A percentile compares a stretch with the other conserved stretches of the same genome.
phyloP scores from a whole-genome alignment of 257 asterid species.

The Datura wrightii region DNA sequence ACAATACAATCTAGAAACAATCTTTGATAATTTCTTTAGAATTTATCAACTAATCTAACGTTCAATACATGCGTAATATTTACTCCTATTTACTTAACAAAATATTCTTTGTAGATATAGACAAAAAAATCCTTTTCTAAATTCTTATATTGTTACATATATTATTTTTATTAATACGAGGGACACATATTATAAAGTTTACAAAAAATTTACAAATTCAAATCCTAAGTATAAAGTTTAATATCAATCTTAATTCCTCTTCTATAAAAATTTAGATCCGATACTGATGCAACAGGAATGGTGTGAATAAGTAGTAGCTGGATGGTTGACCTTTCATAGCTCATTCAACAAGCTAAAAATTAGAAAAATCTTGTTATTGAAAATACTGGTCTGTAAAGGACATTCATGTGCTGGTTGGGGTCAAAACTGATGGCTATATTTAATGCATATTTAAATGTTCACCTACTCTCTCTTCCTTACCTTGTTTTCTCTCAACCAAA shows the following conservation, averaged over 20 bases:
- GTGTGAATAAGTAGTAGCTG: background rate
- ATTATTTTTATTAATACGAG: background rate
- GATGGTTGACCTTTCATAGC: background rate
- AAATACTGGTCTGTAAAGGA: background rate
- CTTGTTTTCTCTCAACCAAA: no score
- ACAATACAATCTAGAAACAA: no score
- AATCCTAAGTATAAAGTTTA: background rate
- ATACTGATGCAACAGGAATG: background rate
- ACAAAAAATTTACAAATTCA: background rate
- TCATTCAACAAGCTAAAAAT: background rate
- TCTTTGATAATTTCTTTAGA: no score
- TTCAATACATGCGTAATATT: no score
- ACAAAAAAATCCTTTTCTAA: no score
- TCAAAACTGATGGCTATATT: constrained; percentile 9
- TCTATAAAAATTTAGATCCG: no score
- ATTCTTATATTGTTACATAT: no score
- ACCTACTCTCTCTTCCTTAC: background rate
- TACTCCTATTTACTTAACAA: no score
- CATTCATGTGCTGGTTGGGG: background rate
- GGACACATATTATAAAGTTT: no score
- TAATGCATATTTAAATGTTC: background rate
- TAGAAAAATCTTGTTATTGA: background rate
- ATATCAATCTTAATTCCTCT: background rate
- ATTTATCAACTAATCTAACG: no score
- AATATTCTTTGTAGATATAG: no score